A percentile compares a stretch with the other conserved stretches of the same genome.
phyloP scores from a whole-genome alignment of 2,329 filamentous ascomycete species.

The Cercospora zeae-maydis region DNA sequence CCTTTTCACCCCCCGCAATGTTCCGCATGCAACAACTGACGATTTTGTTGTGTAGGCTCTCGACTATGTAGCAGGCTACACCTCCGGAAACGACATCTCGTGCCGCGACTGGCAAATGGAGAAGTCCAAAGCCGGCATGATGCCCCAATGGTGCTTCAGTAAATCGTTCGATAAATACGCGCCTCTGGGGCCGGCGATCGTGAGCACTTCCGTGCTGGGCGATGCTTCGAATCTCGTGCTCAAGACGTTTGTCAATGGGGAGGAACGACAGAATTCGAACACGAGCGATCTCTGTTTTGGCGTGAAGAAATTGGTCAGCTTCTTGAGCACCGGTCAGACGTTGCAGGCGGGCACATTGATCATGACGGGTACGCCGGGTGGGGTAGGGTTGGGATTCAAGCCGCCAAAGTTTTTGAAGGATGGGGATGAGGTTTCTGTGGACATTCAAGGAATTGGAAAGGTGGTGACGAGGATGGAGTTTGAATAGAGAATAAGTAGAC shows the following conservation, averaged over 20 bases:
- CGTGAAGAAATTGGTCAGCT: constrained; percentile 37
- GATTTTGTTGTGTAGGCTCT: constrained; percentile 46
- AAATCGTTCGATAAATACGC: constrained; percentile 59
- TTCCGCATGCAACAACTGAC: background rate
- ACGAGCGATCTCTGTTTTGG: constrained; percentile 48
- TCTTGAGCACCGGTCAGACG: constrained; percentile 39
- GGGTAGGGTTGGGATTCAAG: constrained; percentile 36
- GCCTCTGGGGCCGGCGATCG: constrained; percentile 52
- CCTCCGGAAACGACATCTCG: constrained; percentile 74
- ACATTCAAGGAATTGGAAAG: constrained; percentile 36
- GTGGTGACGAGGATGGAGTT: constrained; percentile 35
- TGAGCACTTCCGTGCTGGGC: constrained; percentile 42
- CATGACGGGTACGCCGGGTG: constrained; percentile 51
- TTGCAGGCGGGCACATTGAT: constrained; percentile 49
- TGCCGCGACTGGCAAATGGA: constrained; percentile 62
- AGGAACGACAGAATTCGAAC: constrained; percentile 44
- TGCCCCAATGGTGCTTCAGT: constrained; percentile 58
- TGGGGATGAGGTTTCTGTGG: constrained; percentile 36
- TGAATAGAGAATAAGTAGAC: constrained; percentile 22
- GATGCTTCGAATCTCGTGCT: constrained; percentile 46
- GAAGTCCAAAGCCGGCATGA: constrained; percentile 44
- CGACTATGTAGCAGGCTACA: constrained; percentile 71
- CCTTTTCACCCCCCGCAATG: background rate
- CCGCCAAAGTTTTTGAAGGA: constrained; percentile 34
- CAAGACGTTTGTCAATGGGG: constrained; percentile 49